Evolutionary conservation across 139 green algal species (phyloP).

Genomic region (Auxenochlorella protothecoides): DNA sequence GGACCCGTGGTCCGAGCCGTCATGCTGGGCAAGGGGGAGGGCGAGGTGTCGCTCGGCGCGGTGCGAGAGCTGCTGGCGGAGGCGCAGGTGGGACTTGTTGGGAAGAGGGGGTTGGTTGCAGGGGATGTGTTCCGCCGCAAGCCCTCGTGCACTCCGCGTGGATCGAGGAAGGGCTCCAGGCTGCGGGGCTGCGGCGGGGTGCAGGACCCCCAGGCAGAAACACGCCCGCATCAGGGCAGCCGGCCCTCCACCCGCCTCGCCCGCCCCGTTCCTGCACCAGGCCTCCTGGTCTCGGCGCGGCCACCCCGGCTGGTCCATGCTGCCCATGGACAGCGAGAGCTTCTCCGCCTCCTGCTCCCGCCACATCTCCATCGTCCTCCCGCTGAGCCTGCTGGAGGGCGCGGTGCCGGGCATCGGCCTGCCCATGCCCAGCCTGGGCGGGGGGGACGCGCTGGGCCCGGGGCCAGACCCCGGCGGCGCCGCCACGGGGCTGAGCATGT

Average conservation of each 20-base stretch:
- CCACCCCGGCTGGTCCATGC: constrained; percentile 27
- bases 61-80: constrained; percentile 1
- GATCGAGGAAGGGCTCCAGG: too few relatives aligned
- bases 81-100: neutral
- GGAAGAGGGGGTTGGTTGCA: neutral
- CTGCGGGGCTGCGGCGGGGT: too few relatives aligned
- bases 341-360: neutral
- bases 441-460: too few relatives aligned
- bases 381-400: too few relatives aligned
- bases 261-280: neutral
- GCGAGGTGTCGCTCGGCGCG: neutral
- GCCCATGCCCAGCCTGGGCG: too few relatives aligned
- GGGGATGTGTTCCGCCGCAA: neutral
- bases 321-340: constrained; percentile 8
- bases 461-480: too few relatives aligned
- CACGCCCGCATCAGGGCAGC: too few relatives aligned
- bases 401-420: too few relatives aligned
- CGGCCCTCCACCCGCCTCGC: neutral
- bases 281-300: constrained; percentile 13
- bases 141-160: too few relatives aligned
- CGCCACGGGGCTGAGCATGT: too few relatives aligned
- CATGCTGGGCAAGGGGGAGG: neutral
- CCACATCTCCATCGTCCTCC: too few relatives aligned
- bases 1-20: neutral
- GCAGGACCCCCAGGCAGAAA: too few relatives aligned